These are phyloP conservation scores for Paraphoma chrysanthemicola DNA, from an alignment of 2,329 filamentous ascomycete genomes.

Conservation along the genomic window DNA sequence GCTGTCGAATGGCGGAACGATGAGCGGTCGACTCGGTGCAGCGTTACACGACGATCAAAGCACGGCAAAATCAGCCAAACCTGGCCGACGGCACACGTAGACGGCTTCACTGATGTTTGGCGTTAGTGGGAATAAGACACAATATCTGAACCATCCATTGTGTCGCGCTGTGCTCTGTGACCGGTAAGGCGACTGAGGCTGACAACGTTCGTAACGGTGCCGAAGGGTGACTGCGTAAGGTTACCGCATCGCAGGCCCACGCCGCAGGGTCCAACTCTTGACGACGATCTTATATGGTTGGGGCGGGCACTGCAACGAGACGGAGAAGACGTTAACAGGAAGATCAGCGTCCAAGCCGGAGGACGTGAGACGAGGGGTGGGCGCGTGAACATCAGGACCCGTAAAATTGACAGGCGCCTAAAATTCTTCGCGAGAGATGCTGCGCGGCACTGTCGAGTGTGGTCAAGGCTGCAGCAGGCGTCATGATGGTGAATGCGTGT, in stretches of 20 bases:
- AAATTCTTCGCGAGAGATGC: background rate
- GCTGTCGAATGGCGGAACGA: conserved; percentile 17
- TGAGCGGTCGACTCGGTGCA: conserved; percentile 13
- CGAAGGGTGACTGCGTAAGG: background rate
- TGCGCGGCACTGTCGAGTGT: background rate
- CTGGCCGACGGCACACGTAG: background rate
- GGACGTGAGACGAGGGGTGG: conserved; percentile 18
- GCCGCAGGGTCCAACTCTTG: conserved; percentile 33
- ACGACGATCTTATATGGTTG: conserved; percentile 33
- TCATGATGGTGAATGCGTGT: no score
- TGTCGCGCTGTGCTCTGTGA: background rate
- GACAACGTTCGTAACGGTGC: background rate
- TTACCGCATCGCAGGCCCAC: conserved; percentile 10
- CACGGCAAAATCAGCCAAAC: conserved; percentile 14
- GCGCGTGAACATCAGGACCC: conserved; percentile 19
- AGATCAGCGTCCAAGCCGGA: conserved; percentile 29
- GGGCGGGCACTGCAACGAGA: conserved; percentile 20
- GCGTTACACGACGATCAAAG: conserved; percentile 31
- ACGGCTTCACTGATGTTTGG: background rate
- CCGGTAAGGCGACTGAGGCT: background rate
- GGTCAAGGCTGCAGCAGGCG: background rate
- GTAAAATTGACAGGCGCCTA: conserved; percentile 12
- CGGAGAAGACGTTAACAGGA: conserved; percentile 16
- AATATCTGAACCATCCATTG: background rate
- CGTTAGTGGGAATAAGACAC: background rate